Percentiles rank a stretch among this genome's conserved stretches.
Conservation (phyloP, 2,329 filamentous ascomycete species). For the Stachybotrys chartarum region DNA sequence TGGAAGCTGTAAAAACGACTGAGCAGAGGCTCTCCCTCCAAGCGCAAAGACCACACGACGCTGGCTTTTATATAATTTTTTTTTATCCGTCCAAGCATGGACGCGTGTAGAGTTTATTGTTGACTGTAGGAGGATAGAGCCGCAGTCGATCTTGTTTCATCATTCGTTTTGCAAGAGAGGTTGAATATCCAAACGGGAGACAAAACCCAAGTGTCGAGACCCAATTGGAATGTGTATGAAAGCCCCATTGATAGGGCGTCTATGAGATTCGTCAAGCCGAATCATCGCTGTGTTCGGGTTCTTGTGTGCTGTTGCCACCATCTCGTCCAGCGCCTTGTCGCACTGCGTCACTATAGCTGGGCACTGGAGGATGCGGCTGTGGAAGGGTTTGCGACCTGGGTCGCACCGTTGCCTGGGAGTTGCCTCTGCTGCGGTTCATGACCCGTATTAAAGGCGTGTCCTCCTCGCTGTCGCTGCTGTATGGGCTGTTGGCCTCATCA, state of each 20-base stretch:
- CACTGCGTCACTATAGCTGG: conserved; percentile 74
- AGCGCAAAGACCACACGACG: too few relatives aligned
- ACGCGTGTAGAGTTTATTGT: neutral
- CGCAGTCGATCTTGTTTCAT: neutral
- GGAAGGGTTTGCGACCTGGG: conserved; percentile 13
- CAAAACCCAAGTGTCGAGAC: neutral
- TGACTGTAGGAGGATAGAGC: neutral
- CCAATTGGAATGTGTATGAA: neutral
- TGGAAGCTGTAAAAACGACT: too few relatives aligned
- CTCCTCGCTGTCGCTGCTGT: conserved; percentile 53
- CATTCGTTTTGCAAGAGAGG: neutral
- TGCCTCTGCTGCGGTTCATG: conserved; percentile 42
- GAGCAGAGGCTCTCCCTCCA: too few relatives aligned
- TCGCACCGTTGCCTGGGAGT: conserved; percentile 35
- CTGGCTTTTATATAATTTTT: neutral
- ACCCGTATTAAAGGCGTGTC: conserved; percentile 44
- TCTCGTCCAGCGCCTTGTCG: conserved; percentile 34
- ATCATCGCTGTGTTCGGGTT: conserved; percentile 8
- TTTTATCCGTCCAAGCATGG: neutral
- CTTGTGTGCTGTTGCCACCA: conserved; percentile 13
- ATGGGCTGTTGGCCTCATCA: conserved; percentile 43
- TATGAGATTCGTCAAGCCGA: neutral
- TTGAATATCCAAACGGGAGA: too few relatives aligned
- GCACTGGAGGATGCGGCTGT: conserved; percentile 56
- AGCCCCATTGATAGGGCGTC: too few relatives aligned